phyloP scores from a whole-genome alignment of 306 rosid species.

The Chamaecrista fasciculata region DNA sequence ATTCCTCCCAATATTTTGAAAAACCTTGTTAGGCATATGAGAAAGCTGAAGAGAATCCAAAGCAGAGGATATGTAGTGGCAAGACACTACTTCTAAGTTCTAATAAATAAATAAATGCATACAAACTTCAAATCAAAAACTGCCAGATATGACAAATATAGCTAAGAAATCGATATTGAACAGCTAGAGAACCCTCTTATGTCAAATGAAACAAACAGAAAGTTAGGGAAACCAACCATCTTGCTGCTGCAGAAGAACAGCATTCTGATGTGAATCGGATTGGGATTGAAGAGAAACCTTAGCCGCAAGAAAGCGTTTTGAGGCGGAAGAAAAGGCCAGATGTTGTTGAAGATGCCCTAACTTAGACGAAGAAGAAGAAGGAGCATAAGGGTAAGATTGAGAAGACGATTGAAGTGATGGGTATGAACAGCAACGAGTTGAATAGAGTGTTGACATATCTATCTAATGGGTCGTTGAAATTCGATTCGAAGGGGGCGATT shows the following conservation, averaged over 20 bases:
- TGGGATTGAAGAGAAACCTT: slow-evolving; percentile 51
- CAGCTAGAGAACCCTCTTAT: neutral
- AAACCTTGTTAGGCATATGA: neutral
- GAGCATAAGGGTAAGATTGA: slow-evolving; percentile 5
- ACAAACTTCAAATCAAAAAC: neutral
- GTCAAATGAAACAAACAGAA: neutral
- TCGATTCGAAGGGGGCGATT: neutral
- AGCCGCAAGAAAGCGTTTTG: slow-evolving; percentile 39
- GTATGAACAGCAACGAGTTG: slow-evolving; percentile 47
- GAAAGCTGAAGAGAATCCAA: neutral
- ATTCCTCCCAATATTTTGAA: neutral
- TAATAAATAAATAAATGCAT: slow-evolving; percentile 11
- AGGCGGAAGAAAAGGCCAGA: slow-evolving; percentile 24
- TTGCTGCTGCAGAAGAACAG: slow-evolving; percentile 39
- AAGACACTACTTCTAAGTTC: neutral
- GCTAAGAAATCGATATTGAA: neutral
- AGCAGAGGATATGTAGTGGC: neutral
- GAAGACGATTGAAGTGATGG: slow-evolving; percentile 21
- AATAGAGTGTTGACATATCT: slow-evolving; percentile 56
- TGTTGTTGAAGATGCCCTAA: slow-evolving; percentile 28
- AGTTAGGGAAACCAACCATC: slow-evolving; percentile 47
- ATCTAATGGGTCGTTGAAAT: too few species aligned
- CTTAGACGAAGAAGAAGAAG: slow-evolving; percentile 19
- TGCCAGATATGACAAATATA: neutral
- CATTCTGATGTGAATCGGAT: slow-evolving; percentile 33